Conservation (phyloP, 2,329 filamentous ascomycete species). For the Dissoconium aciculare region DNA sequence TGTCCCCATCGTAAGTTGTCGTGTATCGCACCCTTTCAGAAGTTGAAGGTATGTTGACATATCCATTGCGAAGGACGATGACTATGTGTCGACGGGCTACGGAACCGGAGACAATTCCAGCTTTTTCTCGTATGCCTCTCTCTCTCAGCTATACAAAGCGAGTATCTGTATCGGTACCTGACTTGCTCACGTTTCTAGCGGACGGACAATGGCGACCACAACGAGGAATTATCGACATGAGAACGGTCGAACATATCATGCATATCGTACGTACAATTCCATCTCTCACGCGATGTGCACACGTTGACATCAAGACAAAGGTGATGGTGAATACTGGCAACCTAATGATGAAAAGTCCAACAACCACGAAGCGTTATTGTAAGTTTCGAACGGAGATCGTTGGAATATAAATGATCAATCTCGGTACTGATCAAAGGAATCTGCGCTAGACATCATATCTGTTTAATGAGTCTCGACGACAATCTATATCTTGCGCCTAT, state of each 20-base stretch:
- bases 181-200: constrained; percentile 12
- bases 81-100: not conserved
- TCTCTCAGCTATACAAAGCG: not conserved
- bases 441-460: constrained; percentile 27
- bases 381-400: constrained; percentile 3
- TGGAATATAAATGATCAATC: constrained; percentile 15
- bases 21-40: not conserved
- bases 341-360: constrained; percentile 25
- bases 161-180: not conserved
- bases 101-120: not conserved
- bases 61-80: not conserved
- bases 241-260: constrained; percentile 25
- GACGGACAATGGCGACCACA: constrained; percentile 25
- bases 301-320: constrained; percentile 2
- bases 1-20: not conserved
- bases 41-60: not conserved
- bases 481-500: constrained; percentile 21
- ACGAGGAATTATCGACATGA: constrained; percentile 26
- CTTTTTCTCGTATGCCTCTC: not conserved
- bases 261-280: constrained; percentile 18
- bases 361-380: constrained; percentile 19
- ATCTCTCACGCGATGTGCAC: not conserved
- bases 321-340: constrained; percentile 23
- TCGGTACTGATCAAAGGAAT: constrained; percentile 8
- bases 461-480: constrained; percentile 22